Conservation (phyloP, 2,329 filamentous ascomycete species). For the Pseudonectria buxi region DNA sequence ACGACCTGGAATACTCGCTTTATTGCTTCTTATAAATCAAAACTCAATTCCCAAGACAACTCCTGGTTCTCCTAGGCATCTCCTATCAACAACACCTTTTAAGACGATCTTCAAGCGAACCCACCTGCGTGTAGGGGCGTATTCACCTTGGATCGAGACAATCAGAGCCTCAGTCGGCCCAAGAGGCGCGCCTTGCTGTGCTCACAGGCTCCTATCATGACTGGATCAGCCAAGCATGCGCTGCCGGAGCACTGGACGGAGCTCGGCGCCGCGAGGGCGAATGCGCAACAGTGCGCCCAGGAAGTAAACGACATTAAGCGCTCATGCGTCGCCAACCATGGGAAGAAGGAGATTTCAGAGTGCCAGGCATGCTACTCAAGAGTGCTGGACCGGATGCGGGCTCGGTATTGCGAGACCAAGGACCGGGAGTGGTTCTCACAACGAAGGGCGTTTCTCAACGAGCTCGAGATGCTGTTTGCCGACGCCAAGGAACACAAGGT, state of each 20-base stretch:
- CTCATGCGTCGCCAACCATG: constrained; percentile 37
- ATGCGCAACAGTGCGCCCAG: constrained; percentile 30
- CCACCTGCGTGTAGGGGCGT: not conserved
- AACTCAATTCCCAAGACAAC: no score
- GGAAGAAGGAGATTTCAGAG: constrained; percentile 35
- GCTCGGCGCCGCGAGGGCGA: constrained; percentile 26
- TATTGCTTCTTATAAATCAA: no score
- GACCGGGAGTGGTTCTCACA: constrained; percentile 46
- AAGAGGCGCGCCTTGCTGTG: no score
- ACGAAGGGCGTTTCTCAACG: constrained; percentile 41
- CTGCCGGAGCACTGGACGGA: constrained; percentile 35
- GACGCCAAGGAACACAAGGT: constrained; percentile 38
- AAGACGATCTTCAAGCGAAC: no score
- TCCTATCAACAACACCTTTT: no score
- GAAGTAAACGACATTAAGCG: constrained; percentile 37
- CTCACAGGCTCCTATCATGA: constrained; percentile 12
- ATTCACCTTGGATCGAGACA: not conserved
- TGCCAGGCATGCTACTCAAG: constrained; percentile 43
- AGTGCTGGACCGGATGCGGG: constrained; percentile 39
- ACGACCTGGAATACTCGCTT: no score
- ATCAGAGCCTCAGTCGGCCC: no score
- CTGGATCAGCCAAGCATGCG: constrained; percentile 16
- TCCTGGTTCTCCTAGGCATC: no score
- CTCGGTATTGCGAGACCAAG: constrained; percentile 28
- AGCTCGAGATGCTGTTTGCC: constrained; percentile 42